These are phyloP conservation scores for Simplicillium aogashimaense DNA, from an alignment of 2,329 filamentous ascomycete species.

Conservation along the genomic window DNA sequence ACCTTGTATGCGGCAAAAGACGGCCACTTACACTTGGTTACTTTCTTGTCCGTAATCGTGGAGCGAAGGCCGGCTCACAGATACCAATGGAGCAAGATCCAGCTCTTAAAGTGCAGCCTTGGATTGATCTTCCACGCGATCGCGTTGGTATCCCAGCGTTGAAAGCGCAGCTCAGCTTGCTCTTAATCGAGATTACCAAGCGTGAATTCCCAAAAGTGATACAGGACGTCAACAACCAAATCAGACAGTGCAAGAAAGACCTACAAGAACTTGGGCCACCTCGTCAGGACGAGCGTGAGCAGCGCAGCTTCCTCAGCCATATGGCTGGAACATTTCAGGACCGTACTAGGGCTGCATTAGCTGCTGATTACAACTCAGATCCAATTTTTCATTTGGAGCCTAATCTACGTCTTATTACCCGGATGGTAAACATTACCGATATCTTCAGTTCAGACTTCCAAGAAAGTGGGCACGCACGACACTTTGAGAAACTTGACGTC, in stretches of 20 bases:
- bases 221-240: too few species aligned
- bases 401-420: slow-evolving; percentile 12
- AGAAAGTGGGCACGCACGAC: neutral
- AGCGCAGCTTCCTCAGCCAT: slow-evolving; percentile 8
- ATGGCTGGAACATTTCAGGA: slow-evolving; percentile 12
- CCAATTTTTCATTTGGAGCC: slow-evolving; percentile 5
- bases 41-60: slow-evolving; percentile 36
- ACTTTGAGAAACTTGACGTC: too few species aligned
- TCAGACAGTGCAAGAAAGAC: neutral
- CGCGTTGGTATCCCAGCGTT: too few species aligned
- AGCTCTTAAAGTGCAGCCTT: too few species aligned
- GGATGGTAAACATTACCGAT: slow-evolving; percentile 10
- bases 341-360: slow-evolving; percentile 6
- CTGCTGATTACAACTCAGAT: slow-evolving; percentile 7
- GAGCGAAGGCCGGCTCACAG: slow-evolving; percentile 7
- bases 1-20: slow-evolving; percentile 30
- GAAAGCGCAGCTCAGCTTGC: too few species aligned
- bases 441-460: slow-evolving; percentile 7
- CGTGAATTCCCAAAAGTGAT: too few species aligned
- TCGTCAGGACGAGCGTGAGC: slow-evolving; percentile 8
- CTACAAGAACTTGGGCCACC: slow-evolving; percentile 8
- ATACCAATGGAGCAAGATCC: too few species aligned
- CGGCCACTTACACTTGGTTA: slow-evolving; percentile 34
- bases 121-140: too few species aligned
- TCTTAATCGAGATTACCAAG: too few species aligned